These are phyloP conservation scores for Diaporthe amygdali DNA, from an alignment of 2,329 filamentous ascomycete genomes.

Conservation along the genomic window DNA sequence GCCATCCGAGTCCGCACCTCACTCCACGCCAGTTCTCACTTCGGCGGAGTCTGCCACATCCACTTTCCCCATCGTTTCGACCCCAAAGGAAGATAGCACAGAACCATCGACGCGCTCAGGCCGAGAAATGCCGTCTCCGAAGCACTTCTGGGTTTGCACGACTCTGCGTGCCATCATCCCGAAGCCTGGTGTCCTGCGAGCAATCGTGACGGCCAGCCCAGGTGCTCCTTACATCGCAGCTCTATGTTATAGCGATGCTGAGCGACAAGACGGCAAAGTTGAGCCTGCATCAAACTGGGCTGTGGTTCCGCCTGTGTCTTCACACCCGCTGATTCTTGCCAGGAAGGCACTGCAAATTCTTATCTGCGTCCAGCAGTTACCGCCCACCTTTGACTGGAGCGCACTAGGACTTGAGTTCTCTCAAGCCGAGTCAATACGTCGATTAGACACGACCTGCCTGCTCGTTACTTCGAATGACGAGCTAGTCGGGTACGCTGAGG, in stretches of 20 bases:
- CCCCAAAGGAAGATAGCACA: neutral
- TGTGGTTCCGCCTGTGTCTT: slow-evolving; percentile 37
- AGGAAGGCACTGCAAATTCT: slow-evolving; percentile 51
- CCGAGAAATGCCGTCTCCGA: slow-evolving; percentile 30
- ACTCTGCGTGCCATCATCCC: slow-evolving; percentile 40
- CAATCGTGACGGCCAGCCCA: slow-evolving; percentile 33
- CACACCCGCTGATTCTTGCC: slow-evolving; percentile 55
- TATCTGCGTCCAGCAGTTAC: slow-evolving; percentile 51
- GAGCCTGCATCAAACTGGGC: slow-evolving; percentile 32
- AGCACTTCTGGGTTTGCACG: slow-evolving; percentile 38
- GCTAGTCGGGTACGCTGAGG: slow-evolving; percentile 55
- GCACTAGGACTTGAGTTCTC: slow-evolving; percentile 33
- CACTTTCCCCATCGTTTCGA: neutral
- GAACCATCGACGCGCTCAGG: neutral
- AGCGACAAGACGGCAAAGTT: slow-evolving; percentile 35
- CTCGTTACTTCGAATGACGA: slow-evolving; percentile 57
- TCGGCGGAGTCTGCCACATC: slow-evolving; percentile 26
- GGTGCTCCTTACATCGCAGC: slow-evolving; percentile 35
- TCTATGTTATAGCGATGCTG: slow-evolving; percentile 38
- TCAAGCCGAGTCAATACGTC: slow-evolving; percentile 34
- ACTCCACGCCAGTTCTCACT: slow-evolving; percentile 26
- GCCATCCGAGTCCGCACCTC: slow-evolving; percentile 25
- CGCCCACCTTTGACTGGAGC: slow-evolving; percentile 36
- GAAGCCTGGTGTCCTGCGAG: slow-evolving; percentile 38
- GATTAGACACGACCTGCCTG: slow-evolving; percentile 38